Base-by-base conservation (phyloP, 208 protist genomes). In the Leishmania aethiopica region DNA sequence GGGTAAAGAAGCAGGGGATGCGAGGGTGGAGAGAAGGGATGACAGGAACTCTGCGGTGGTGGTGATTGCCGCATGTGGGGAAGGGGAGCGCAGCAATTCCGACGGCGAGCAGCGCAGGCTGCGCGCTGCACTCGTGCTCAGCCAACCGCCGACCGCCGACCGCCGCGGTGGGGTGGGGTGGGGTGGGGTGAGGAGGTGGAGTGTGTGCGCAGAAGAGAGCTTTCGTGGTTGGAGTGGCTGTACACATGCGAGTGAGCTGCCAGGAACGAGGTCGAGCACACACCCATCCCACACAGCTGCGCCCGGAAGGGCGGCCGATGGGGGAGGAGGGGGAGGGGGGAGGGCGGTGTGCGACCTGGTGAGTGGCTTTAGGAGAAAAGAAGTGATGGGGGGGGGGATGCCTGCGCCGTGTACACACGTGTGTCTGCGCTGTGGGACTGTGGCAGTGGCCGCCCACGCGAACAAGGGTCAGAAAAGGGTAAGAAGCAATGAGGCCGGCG, bases 111-210 rank as follows among this genome's bases (percentile, higher is more conserved):
- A 60, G 55, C 55, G 55, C 55, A n/a, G 13, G 22, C 4, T n/a
- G 55, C 22, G 66, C 37, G 66, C 66, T 40, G 66, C 66, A 42
- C 35, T 71, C 66, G 35, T 71, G 66, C 66, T 47, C 66, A 71
- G 49, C 57, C 57, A 17, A 15, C 66, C 66, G 66, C 66, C 40
- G 7, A 40, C 66, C 32, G 66, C 37, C 0, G 37, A 37, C 66
- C 32, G 69, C 42, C 3, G 42, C 69, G 69, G 45, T 47, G 42
- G 45, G 66, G 40, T 42, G 66, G 32, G 66, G 3, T 42, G 42
- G 15, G 0, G 57, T 62, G 66, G 66, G 35, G 66, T n/a, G 37
- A n/a, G 32, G 37, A 13, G 32, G 66, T 17, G 4, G 32, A n/a
- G 6, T 7, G 1, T 15, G 22, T 35, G 69, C 22, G 45, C 42